Base-by-base conservation (phyloP, 768 basidiomycete species). In the Daedalea quercina region DNA sequence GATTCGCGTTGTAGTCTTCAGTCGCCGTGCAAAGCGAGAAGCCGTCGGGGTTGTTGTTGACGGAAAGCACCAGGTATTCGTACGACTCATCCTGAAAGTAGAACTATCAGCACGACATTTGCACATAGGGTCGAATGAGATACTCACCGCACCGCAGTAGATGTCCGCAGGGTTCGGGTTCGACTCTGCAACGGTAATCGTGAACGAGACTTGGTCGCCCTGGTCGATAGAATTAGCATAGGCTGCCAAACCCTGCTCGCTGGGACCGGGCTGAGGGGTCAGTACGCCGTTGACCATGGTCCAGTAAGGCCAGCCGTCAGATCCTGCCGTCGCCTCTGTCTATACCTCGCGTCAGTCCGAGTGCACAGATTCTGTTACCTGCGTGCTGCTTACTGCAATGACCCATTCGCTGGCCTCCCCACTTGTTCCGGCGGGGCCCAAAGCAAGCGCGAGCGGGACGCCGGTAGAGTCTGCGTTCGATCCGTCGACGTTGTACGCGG, bases 261-360 rank as follows among this genome's bases (percentile, higher is more conserved):
- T 55, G 48, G 35, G 22, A 12, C 37, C 37, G 6, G 70, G 70
- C 37, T 51, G 35, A 1, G 76, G 76, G 20, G 68, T 67, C 17
- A 80, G 58, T 6, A 66, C 67, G 25, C 70, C 67, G 43, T 73
- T 58, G 3, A 66, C 47, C 46, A 81, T 68, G 23, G 67, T 63
- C 12, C 79, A 54, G 17, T 60, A 44, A 0, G 78, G 75, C 57
- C 71, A 78, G 40, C 76, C 70, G 63, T 79, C 70, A 19, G 22
- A 41, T 11, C 76, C 77, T 24, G 19, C 19, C 11, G 44, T 20
- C 24, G 8, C 44, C 6, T 9, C 13, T 7, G 44, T 44, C 44
- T 44, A 15, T 7, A 17, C 15, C 24, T 23, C 13, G 19, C 44
- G 24, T 13, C 7, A 15, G 24, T 25, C 24, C 3, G 20, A 9